Evolutionary conservation across 805 yeast species (phyloP), one percentile per base, ranked within the genome.

Genomic region (Lipomyces yamanashiensis): DNA sequence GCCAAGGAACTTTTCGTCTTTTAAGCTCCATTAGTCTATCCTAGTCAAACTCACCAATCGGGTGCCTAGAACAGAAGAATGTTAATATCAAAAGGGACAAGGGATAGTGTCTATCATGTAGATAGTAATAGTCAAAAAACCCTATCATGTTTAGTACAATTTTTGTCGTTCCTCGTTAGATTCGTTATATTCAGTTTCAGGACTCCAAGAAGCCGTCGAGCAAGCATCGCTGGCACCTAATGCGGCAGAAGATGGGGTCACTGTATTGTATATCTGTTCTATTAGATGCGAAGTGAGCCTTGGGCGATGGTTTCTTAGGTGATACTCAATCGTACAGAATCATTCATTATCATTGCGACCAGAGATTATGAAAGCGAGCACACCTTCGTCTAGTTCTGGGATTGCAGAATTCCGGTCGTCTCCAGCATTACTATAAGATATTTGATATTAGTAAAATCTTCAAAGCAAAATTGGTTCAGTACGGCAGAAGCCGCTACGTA

Each of bases 11-110:
- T 13, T 37, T 23, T 9, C 36, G 41, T 10, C 9, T 5, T n/a
- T 52, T 52, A 7, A 52, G 36, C 5, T 59, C 62, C 12, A 52
- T 7, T 33, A 59, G 48, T 33, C 36, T 28, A 10, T 43, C 28
- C 37, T 59, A 28, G n/a, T 51, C 53, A 37, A 28, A 48, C 21
- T 59, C 58, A 13, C 54, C 53, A n/a, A 59, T 44, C 3, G 52
- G 51, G 4, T 9, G 7, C 28, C 58, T 53, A 53, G n/a, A 21
- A 12, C 8, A 10, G 34, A 15, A 23, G 44, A 17, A 39, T n/a
- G n/a, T 23, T 21, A 40, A 10, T 6, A 43, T 28, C 19, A 9
- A 41, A 28, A 28, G 2, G 28, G 28, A 28, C 28, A 5, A 28
- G 5, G 5, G 28, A 28, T 2, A 2, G 28, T 28, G 28, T 28